These are phyloP conservation scores for Cyberlindnera lachancei DNA, from an alignment of 805 yeast species.

Conservation along the genomic window DNA sequence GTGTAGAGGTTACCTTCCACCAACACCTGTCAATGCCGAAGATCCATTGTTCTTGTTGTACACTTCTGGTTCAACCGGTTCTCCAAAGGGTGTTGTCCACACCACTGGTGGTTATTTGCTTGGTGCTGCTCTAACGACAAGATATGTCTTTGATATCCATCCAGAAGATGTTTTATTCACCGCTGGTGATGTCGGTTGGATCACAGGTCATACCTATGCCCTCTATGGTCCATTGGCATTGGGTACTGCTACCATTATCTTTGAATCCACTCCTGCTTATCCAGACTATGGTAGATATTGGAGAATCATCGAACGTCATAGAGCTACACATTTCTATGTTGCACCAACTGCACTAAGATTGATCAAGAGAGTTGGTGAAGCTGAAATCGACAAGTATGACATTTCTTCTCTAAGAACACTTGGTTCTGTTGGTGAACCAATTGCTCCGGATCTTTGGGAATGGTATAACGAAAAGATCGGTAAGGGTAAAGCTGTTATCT, in stretches of 20 bases:
- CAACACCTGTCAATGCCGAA: slow-evolving; percentile 80
- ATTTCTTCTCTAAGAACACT: slow-evolving; percentile 81
- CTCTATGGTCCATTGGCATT: slow-evolving; percentile 85
- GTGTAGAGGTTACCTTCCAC: slow-evolving; percentile 80
- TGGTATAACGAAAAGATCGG: slow-evolving; percentile 96
- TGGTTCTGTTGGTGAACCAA: slow-evolving; percentile 98
- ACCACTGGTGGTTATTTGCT: slow-evolving; percentile 90
- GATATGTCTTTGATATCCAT: slow-evolving; percentile 90
- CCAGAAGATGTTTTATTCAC: slow-evolving; percentile 84
- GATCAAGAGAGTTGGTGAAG: slow-evolving; percentile 84
- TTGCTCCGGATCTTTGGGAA: slow-evolving; percentile 96
- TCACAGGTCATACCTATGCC: slow-evolving; percentile 96
- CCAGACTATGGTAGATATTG: slow-evolving; percentile 94
- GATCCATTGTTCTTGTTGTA: slow-evolving; percentile 93
- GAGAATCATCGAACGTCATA: slow-evolving; percentile 89
- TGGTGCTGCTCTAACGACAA: slow-evolving; percentile 88
- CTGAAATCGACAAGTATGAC: slow-evolving; percentile 72
- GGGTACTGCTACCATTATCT: slow-evolving; percentile 89
- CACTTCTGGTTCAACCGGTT: slow-evolving; percentile 97
- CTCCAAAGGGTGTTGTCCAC: slow-evolving; percentile 97
- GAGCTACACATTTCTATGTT: slow-evolving; percentile 92
- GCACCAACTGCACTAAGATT: slow-evolving; percentile 97
- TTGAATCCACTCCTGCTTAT: slow-evolving; percentile 97
- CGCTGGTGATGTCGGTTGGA: slow-evolving; percentile 99
- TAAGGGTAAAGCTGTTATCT: slow-evolving; percentile 78